Percentiles rank a stretch among this genome's conserved stretches.
Conservation (phyloP, 306 rosid species). For the Canavalia ensiformis region DNA sequence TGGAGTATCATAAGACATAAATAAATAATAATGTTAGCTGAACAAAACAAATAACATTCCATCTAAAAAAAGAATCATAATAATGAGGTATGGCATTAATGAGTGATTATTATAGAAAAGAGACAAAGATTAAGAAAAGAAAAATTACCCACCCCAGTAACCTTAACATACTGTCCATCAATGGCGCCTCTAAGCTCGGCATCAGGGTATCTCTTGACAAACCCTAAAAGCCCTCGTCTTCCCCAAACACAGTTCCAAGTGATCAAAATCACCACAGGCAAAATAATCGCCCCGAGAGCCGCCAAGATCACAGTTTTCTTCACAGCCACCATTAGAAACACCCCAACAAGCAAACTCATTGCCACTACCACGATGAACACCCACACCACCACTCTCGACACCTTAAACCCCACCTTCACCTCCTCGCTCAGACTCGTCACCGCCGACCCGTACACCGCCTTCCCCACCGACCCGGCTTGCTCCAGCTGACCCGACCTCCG, state of each 20-base stretch:
- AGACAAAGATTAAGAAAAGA: background rate
- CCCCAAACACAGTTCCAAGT: slow-evolving; percentile 81
- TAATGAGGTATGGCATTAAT: slow-evolving; percentile 4
- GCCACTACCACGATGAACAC: slow-evolving; percentile 75
- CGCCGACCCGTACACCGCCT: slow-evolving; percentile 78
- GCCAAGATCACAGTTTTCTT: slow-evolving; percentile 78
- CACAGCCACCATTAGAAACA: slow-evolving; percentile 90
- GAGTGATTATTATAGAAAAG: slow-evolving; percentile 23
- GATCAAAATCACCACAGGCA: slow-evolving; percentile 60
- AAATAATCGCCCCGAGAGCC: slow-evolving; percentile 65
- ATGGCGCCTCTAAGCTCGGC: slow-evolving; percentile 94
- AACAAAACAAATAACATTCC: slow-evolving; percentile 31
- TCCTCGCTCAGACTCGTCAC: slow-evolving; percentile 80
- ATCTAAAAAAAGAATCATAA: slow-evolving; percentile 11
- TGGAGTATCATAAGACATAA: background rate
- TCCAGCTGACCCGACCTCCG: slow-evolving; percentile 67
- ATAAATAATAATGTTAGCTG: slow-evolving; percentile 22
- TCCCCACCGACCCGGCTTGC: slow-evolving; percentile 56
- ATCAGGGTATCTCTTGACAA: slow-evolving; percentile 81
- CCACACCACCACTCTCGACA: slow-evolving; percentile 87
- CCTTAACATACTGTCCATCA: slow-evolving; percentile 98
- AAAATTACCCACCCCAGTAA: slow-evolving; percentile 98
- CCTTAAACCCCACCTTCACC: slow-evolving; percentile 72
- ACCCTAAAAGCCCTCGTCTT: slow-evolving; percentile 76
- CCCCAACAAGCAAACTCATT: slow-evolving; percentile 87